Evolutionary conservation across 371 early-diverging fungal species (phyloP).

Genomic region (Dinochytrium kinnereticum): DNA sequence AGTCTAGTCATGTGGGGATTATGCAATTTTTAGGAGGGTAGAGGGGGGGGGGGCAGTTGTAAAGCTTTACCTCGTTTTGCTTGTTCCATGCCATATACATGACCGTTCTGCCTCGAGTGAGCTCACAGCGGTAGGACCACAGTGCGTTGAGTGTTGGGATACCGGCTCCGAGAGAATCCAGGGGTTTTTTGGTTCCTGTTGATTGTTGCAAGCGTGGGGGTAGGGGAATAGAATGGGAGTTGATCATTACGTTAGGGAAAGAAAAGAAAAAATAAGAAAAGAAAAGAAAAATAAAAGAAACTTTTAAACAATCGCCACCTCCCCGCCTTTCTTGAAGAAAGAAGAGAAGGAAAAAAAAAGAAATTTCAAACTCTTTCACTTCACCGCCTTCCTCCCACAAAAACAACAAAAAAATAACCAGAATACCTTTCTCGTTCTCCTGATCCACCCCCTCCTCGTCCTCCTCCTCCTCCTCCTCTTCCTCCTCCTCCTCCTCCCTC

Average conservation of each 20-base stretch:
- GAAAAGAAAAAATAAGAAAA: no score
- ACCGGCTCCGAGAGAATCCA: not conserved
- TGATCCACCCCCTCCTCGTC: not conserved
- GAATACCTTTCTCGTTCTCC: not conserved
- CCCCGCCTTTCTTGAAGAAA: not conserved
- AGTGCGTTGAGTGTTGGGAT: slow-evolving; percentile 53
- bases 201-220: no score
- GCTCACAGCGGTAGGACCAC: slow-evolving; percentile 60
- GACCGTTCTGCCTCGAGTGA: slow-evolving; percentile 53
- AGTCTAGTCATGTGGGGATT: not conserved
- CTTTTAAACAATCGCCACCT: no score
- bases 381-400: slow-evolving; percentile 15
- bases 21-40: no score
- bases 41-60: not conserved
- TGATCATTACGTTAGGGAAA: no score
- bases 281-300: no score
- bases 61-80: slow-evolving; percentile 45
- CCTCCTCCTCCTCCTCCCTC: slow-evolving; percentile 5
- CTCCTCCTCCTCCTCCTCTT: not conserved
- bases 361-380: slow-evolving; percentile 6
- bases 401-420: slow-evolving; percentile 3
- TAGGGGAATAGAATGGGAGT: no score
- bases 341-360: not conserved
- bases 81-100: slow-evolving; percentile 59
- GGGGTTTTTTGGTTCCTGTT: no score